These are phyloP conservation scores for Entelexis paramagnoliae DNA, from an alignment of 1,139 yeast species.

Conservation along the genomic window DNA sequence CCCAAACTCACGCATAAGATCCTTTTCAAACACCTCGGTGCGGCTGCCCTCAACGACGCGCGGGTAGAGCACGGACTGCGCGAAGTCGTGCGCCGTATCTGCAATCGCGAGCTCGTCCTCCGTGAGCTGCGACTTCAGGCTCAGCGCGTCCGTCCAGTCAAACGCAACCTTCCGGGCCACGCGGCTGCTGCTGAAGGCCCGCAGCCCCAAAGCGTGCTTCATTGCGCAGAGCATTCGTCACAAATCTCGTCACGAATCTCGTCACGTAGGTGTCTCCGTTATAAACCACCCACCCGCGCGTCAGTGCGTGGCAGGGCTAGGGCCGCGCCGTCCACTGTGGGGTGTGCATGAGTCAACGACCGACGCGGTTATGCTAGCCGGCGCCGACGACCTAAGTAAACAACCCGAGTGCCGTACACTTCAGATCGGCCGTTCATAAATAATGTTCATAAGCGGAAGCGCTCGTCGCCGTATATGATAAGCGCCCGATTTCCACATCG, in stretches of 20 bases:
- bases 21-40: conserved; percentile 34
- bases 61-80: conserved; percentile 35
- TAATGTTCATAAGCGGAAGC: too few relatives aligned
- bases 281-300: neutral
- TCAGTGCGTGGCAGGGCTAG: neutral
- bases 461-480: too few relatives aligned
- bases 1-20: conserved; percentile 36
- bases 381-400: too few relatives aligned
- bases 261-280: too few relatives aligned
- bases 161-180: conserved; percentile 21
- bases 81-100: conserved; percentile 35
- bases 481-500: too few relatives aligned
- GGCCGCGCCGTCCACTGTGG: neutral
- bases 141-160: conserved; percentile 35
- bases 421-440: neutral
- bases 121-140: conserved; percentile 32
- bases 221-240: neutral
- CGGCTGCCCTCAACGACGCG: conserved; percentile 36
- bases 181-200: conserved; percentile 3
- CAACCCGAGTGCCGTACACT: too few relatives aligned
- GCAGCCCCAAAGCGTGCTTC: neutral
- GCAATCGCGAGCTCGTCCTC: conserved; percentile 37
- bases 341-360: neutral
- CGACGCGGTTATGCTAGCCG: too few relatives aligned
- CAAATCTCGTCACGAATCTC: too few relatives aligned